These are phyloP conservation scores for Ambrosia artemisiifolia DNA, from an alignment of 129 eudicot genomes.

Conservation along the genomic window DNA sequence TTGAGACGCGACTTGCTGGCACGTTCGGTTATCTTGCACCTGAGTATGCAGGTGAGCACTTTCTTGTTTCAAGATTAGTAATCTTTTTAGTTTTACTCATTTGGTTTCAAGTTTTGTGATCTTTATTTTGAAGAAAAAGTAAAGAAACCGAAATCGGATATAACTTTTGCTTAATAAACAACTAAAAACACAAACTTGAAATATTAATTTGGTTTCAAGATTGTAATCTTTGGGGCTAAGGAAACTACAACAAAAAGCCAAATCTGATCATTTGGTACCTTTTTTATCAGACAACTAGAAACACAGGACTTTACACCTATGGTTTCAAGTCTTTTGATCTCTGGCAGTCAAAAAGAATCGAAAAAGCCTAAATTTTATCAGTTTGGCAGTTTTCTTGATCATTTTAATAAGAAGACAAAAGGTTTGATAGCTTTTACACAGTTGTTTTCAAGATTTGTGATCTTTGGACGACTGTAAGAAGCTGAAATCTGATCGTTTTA, in stretches of 20 bases:
- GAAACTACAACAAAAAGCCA: background rate
- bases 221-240: background rate
- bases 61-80: background rate
- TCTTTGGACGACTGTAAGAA: background rate
- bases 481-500: background rate
- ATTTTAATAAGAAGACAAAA: background rate
- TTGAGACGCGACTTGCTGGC: constrained; percentile 61
- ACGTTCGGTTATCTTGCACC: constrained; percentile 67
- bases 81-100: background rate
- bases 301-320: background rate
- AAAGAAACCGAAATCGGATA: background rate
- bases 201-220: background rate
- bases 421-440: background rate
- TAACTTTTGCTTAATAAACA: background rate
- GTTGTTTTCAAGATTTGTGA: background rate
- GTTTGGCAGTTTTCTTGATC: background rate
- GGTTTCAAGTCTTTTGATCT: background rate
- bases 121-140: background rate
- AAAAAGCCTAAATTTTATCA: background rate
- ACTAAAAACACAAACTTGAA: background rate
- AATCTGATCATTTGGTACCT: background rate
- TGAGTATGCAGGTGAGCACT: constrained; percentile 50
- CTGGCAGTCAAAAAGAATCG: background rate
- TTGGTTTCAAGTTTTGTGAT: constrained; percentile 4
- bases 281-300: background rate